These are phyloP conservation scores for Chalciporus sphaerocephalus DNA, from an alignment of 768 basidiomycete species.

Conservation along the genomic window DNA sequence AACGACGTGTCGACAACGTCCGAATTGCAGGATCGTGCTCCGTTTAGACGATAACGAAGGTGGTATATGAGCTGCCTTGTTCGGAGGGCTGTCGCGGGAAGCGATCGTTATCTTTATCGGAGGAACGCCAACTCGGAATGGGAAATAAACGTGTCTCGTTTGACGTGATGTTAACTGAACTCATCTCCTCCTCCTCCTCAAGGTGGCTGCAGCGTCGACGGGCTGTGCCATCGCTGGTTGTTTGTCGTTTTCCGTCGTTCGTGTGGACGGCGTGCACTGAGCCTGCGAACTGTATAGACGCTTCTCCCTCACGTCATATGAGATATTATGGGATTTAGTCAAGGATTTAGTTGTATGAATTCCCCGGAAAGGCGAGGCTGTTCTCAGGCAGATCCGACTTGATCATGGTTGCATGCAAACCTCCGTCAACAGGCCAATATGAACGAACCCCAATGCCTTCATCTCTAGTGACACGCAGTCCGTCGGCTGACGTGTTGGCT, in stretches of 20 bases:
- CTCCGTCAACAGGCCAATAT: conserved; percentile 9
- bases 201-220: neutral
- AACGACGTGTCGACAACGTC: neutral
- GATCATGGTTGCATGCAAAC: conserved; percentile 7
- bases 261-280: conserved; percentile 19
- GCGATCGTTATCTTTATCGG: conserved; percentile 14
- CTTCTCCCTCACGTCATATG: conserved; percentile 16
- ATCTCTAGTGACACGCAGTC: conserved; percentile 12
- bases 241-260: conserved; percentile 4
- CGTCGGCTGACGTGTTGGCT: conserved; percentile 11
- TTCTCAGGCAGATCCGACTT: conserved; percentile 33
- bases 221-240: neutral
- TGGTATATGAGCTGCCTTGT: conserved; percentile 4
- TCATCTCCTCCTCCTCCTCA: too few species aligned
- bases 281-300: conserved; percentile 15
- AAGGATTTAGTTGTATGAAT: neutral
- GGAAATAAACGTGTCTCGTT: conserved; percentile 1
- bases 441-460: conserved; percentile 14
- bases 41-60: neutral
- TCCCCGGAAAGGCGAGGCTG: conserved; percentile 13
- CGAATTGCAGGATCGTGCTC: neutral
- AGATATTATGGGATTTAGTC: conserved; percentile 11
- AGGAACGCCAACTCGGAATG: conserved; percentile 9
- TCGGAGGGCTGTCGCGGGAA: neutral
- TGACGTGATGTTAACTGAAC: too few species aligned